Conservation (phyloP, 192 early-diverging fungal genomes). For the Coemansia sp. region DNA sequence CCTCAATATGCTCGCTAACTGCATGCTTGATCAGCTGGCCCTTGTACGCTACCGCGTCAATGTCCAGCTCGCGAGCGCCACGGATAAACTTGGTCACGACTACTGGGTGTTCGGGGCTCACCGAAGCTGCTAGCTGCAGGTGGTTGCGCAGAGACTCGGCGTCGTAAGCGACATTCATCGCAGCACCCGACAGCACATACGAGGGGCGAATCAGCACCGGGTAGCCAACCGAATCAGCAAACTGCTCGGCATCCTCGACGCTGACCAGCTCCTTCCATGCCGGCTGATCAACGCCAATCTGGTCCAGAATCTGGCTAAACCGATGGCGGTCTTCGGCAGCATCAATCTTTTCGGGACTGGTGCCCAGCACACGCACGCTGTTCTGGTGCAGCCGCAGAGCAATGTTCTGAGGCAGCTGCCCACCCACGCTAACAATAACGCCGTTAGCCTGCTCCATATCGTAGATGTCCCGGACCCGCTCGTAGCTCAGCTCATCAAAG, state of each 20-base stretch:
- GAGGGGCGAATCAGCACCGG: constrained; percentile 98
- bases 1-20: constrained; percentile 97
- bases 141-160: constrained; percentile 81
- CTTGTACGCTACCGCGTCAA: constrained; percentile 93
- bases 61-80: constrained; percentile 96
- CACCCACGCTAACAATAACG: constrained; percentile 92
- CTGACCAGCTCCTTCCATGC: constrained; percentile 93
- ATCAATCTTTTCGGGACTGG: constrained; percentile 96
- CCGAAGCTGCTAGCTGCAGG: constrained; percentile 82
- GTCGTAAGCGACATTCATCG: constrained; percentile 95
- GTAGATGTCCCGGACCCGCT: constrained; percentile 96
- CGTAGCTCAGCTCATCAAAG: constrained; percentile 79
- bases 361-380: constrained; percentile 92
- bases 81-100: constrained; percentile 98
- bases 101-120: constrained; percentile 91
- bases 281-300: constrained; percentile 96
- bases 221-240: constrained; percentile 87
- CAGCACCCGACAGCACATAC: constrained; percentile 96
- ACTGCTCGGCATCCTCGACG: constrained; percentile 81
- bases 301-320: constrained; percentile 94
- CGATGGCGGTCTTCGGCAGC: constrained; percentile 97
- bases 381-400: constrained; percentile 85
- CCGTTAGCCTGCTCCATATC: constrained; percentile 82
- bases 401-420: constrained; percentile 98
- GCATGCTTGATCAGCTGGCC: constrained; percentile 93